phyloP scores from a whole-genome alignment of 768 basidiomycete genomes.

The Leucosporidium scottii region DNA sequence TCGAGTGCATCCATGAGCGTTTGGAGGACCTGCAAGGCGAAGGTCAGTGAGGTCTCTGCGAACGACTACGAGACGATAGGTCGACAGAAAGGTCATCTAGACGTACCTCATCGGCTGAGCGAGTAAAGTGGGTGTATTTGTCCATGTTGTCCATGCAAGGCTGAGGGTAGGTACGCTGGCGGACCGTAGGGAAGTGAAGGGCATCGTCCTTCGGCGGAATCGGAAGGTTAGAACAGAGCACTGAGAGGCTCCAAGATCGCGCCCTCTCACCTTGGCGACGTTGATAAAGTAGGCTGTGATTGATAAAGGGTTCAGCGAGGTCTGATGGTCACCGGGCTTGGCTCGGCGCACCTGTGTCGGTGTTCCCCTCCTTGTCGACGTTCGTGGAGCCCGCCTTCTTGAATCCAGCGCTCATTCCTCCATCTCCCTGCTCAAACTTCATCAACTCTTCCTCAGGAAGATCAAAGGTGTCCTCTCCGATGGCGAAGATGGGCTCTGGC shows the following conservation, averaged over 20 bases:
- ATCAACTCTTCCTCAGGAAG: conserved; percentile 56
- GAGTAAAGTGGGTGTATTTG: neutral
- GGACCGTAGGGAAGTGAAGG: conserved; percentile 53
- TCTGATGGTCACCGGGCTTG: neutral
- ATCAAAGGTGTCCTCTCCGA: conserved; percentile 53
- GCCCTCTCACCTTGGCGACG: conserved; percentile 44
- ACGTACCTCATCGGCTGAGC: too few relatives aligned
- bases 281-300: conserved; percentile 34
- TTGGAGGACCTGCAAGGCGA: conserved; percentile 45
- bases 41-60: conserved; percentile 42
- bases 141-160: conserved; percentile 41
- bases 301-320: neutral
- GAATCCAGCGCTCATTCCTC: conserved; percentile 52
- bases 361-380: conserved; percentile 12
- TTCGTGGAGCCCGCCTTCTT: conserved; percentile 44
- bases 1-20: conserved; percentile 54
- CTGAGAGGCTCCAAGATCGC: too few relatives aligned
- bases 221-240: too few relatives aligned
- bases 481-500: conserved; percentile 52
- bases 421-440: conserved; percentile 57
- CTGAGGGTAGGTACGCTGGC: conserved; percentile 55
- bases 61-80: too few relatives aligned
- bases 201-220: conserved; percentile 52
- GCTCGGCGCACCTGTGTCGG: neutral
- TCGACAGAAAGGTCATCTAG: too few relatives aligned